These are phyloP conservation scores for Candida qinlingensis DNA, from an alignment of 805 yeast species.

Conservation along the genomic window DNA sequence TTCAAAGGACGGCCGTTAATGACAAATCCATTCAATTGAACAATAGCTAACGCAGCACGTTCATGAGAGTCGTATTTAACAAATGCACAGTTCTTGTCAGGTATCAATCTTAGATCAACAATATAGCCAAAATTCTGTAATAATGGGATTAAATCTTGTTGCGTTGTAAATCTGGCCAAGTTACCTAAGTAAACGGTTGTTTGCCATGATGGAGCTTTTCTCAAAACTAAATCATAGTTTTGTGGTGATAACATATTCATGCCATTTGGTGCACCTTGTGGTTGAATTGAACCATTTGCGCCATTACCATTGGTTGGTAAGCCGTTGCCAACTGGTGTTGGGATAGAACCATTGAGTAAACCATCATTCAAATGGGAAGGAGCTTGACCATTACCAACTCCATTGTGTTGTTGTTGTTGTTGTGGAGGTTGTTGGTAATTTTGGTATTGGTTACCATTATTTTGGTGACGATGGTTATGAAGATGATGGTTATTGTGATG, in stretches of 20 bases:
- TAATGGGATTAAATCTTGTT: slow-evolving; percentile 66
- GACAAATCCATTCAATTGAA: slow-evolving; percentile 64
- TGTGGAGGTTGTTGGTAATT: slow-evolving; percentile 3
- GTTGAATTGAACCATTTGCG: slow-evolving; percentile 1
- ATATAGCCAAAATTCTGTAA: slow-evolving; percentile 78
- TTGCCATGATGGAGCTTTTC: slow-evolving; percentile 79
- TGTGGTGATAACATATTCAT: slow-evolving; percentile 36
- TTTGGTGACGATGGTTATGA: background rate
- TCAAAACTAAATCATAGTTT: slow-evolving; percentile 61
- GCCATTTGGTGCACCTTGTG: slow-evolving; percentile 4
- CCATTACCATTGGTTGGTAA: background rate
- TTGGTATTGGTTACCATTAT: slow-evolving; percentile 3
- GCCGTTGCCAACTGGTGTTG: background rate
- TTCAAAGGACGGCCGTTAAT: slow-evolving; percentile 74
- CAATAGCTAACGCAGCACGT: slow-evolving; percentile 83
- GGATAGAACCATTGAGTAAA: background rate
- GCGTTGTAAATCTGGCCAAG: slow-evolving; percentile 70
- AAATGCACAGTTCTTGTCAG: slow-evolving; percentile 84
- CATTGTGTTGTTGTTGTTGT: slow-evolving; percentile 2
- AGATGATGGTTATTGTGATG: slow-evolving; percentile 9
- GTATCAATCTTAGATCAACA: slow-evolving; percentile 72
- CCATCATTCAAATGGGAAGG: background rate
- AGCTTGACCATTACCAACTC: slow-evolving; percentile 8
- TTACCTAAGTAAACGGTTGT: slow-evolving; percentile 87
- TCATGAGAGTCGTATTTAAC: slow-evolving; percentile 85